Percentiles rank a stretch among this genome's conserved stretches.
Evolutionary conservation across 2,329 filamentous ascomycete genomes (phyloP).

Genomic region (Sarocladium kiliense): DNA sequence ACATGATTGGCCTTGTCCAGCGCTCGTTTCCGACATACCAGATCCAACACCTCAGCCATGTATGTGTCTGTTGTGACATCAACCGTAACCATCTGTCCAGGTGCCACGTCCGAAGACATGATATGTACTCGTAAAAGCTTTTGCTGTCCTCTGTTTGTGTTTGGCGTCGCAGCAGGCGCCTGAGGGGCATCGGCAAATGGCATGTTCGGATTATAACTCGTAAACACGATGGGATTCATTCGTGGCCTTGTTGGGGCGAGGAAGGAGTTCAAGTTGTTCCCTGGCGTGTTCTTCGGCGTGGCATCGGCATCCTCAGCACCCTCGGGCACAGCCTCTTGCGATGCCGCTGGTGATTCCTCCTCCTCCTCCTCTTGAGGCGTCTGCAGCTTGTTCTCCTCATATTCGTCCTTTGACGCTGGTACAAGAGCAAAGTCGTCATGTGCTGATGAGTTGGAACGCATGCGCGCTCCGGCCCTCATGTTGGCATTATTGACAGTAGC

Average conservation of each 20-base stretch:
- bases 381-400: constrained; percentile 60
- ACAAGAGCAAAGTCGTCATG: constrained; percentile 81
- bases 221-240: constrained; percentile 57
- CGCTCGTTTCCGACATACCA: constrained; percentile 70
- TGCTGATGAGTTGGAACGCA: constrained; percentile 66
- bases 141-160: constrained; percentile 55
- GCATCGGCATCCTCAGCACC: constrained; percentile 26
- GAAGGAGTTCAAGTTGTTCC: constrained; percentile 24
- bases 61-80: constrained; percentile 80
- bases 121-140: constrained; percentile 70
- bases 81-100: constrained; percentile 68
- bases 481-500: constrained; percentile 80
- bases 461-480: constrained; percentile 53
- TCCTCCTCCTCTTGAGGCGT: constrained; percentile 64
- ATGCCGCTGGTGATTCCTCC: constrained; percentile 14
- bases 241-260: constrained; percentile 30
- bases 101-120: constrained; percentile 60
- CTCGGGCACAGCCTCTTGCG: constrained; percentile 13
- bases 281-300: constrained; percentile 20
- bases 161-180: constrained; percentile 35
- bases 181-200: constrained; percentile 53
- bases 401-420: constrained; percentile 63
- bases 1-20: constrained; percentile 77
- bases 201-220: constrained; percentile 50
- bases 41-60: constrained; percentile 74